Conservation (phyloP, 306 rosid species). For the Sphenostylis stenocarpa region DNA sequence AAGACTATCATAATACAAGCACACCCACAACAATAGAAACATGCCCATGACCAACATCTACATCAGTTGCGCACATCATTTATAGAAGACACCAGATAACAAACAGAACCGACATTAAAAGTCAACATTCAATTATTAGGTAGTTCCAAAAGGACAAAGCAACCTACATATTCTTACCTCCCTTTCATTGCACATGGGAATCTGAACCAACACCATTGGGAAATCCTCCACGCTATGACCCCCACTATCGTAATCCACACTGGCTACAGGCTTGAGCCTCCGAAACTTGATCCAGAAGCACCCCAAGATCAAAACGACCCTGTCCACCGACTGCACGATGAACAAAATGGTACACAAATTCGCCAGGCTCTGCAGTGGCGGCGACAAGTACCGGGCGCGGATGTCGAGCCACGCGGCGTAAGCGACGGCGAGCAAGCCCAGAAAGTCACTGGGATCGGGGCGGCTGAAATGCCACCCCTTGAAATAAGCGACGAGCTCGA, state of each 20-base stretch:
- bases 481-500: conserved; percentile 88
- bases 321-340: conserved; percentile 86
- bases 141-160: conserved; percentile 39
- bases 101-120: background rate
- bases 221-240: conserved; percentile 57
- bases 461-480: conserved; percentile 95
- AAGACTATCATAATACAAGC: background rate
- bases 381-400: conserved; percentile 74
- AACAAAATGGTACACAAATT: conserved; percentile 78
- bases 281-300: conserved; percentile 94
- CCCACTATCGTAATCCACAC: conserved; percentile 55
- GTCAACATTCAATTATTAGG: background rate
- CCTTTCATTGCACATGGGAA: conserved; percentile 99
- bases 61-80: background rate
- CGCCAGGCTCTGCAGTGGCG: conserved; percentile 79
- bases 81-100: background rate
- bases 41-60: background rate
- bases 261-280: conserved; percentile 63
- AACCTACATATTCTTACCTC: conserved; percentile 98
- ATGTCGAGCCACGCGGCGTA: conserved; percentile 76
- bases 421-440: conserved; percentile 55
- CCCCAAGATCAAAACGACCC: conserved; percentile 75
- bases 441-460: conserved; percentile 72
- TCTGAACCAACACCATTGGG: conserved; percentile 93
- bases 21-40: background rate